Conservation (phyloP, 2,329 filamentous ascomycete genomes). For the Moelleriella libera region DNA sequence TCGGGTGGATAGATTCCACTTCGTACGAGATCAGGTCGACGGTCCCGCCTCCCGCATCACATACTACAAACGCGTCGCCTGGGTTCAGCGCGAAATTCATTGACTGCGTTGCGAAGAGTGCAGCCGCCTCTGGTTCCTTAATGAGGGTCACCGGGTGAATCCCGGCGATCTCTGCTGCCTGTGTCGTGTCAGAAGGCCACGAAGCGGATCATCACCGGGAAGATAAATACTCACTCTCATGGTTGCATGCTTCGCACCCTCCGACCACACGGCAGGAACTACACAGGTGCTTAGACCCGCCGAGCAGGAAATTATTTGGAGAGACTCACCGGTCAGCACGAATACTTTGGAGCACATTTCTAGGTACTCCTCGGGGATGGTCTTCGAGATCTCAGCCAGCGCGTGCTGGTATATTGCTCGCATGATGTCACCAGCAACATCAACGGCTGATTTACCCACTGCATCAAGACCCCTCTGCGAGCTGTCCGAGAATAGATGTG, state of each 20-base stretch:
- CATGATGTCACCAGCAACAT: conserved; percentile 7
- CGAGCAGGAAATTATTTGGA: conserved; percentile 26
- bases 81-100: conserved; percentile 24
- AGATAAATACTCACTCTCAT: conserved; percentile 5
- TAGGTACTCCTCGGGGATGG: conserved; percentile 6
- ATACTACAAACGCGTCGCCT: conserved; percentile 34
- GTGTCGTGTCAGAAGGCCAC: conserved; percentile 5
- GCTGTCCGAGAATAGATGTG: conserved; percentile 3
- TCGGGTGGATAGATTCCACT: conserved; percentile 14
- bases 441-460: conserved; percentile 6
- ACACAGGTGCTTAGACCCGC: conserved; percentile 35
- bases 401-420: conserved; percentile 12
- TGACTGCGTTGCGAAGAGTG: conserved; percentile 30
- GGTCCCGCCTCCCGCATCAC: conserved; percentile 39
- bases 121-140: conserved; percentile 37
- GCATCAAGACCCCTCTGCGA: neutral
- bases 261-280: conserved; percentile 44
- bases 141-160: conserved; percentile 30
- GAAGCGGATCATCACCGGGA: neutral
- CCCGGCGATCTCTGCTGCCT: conserved; percentile 21
- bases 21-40: conserved; percentile 40
- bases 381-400: conserved; percentile 20
- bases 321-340: conserved; percentile 31
- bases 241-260: conserved; percentile 36
- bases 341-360: conserved; percentile 11